These are phyloP conservation scores for Monosporascus ibericus DNA, from an alignment of 2,329 filamentous ascomycete species.

Conservation along the genomic window DNA sequence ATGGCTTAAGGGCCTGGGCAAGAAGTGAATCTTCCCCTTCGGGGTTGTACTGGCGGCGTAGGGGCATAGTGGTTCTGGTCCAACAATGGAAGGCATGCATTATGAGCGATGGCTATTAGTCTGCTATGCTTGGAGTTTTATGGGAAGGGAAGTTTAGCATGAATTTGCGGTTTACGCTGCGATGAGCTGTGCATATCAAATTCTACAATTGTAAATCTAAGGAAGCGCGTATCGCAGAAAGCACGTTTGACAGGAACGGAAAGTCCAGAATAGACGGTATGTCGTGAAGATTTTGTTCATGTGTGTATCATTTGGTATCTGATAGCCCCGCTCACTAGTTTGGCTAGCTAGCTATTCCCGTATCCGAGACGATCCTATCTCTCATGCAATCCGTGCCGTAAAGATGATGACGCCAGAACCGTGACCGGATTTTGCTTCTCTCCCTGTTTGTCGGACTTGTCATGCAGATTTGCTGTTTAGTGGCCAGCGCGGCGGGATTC, in stretches of 20 bases:
- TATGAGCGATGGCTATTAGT: too few species aligned
- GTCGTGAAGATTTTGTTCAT: conserved; percentile 4
- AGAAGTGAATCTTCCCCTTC: conserved; percentile 47
- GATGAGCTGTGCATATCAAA: too few species aligned
- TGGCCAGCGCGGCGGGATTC: conserved; percentile 71
- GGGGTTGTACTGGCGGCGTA: background rate
- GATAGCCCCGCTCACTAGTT: conserved; percentile 6
- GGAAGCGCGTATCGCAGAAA: too few species aligned
- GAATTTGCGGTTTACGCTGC: too few species aligned
- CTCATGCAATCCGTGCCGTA: conserved; percentile 16
- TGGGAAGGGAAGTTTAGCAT: too few species aligned
- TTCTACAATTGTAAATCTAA: background rate
- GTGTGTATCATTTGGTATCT: conserved; percentile 17
- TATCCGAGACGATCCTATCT: conserved; percentile 8
- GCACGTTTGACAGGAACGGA: too few species aligned
- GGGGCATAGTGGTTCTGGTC: conserved; percentile 1
- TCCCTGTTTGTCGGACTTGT: conserved; percentile 5
- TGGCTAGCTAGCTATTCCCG: conserved; percentile 1
- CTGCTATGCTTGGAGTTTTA: conserved; percentile 6
- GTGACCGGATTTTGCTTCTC: conserved; percentile 12
- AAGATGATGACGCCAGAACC: conserved; percentile 20
- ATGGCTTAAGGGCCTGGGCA: conserved; percentile 66
- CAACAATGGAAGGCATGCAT: background rate
- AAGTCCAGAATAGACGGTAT: conserved; percentile 1
- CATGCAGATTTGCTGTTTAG: conserved; percentile 34